These are phyloP conservation scores for Solanum chacoense DNA, from an alignment of 305 asterid species.

Conservation along the genomic window DNA sequence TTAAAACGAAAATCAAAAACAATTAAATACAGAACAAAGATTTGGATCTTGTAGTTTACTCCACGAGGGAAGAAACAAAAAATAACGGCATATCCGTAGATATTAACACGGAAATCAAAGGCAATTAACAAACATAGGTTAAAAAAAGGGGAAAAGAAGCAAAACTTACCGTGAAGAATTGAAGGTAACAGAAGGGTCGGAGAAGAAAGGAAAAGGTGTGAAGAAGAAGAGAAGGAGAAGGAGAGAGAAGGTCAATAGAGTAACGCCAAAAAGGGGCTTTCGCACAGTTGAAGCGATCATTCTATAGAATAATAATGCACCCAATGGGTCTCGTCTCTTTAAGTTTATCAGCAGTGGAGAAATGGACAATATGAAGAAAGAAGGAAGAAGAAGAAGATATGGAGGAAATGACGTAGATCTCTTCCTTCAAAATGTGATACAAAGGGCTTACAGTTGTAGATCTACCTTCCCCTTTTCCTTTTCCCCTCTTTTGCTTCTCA, in stretches of 20 bases:
- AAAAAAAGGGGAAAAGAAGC: not conserved
- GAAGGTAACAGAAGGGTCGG: not conserved
- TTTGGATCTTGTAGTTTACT: not conserved
- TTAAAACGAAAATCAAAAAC: not conserved
- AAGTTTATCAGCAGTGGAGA: not conserved
- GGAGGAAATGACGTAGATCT: not conserved
- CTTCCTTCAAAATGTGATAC: not conserved
- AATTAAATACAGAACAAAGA: not conserved
- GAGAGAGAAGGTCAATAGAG: constrained; percentile 11
- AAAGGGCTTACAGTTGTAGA: not conserved
- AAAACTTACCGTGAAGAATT: constrained; percentile 16
- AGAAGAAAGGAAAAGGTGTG: constrained; percentile 20
- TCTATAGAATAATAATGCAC: not conserved
- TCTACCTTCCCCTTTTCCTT: not conserved
- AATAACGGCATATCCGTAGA: not conserved
- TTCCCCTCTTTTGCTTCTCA: not conserved
- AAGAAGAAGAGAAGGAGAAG: constrained; percentile 13
- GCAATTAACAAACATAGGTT: not conserved
- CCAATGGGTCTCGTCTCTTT: not conserved
- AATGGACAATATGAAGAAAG: not conserved
- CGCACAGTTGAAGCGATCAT: constrained; percentile 18
- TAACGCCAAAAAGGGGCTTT: constrained; percentile 16
- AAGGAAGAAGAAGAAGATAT: not conserved
- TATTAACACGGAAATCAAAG: not conserved
- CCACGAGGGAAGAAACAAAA: not conserved